Base-by-base conservation (phyloP, 2,329 filamentous ascomycete species). In the Thielaviopsis ethacetica region DNA sequence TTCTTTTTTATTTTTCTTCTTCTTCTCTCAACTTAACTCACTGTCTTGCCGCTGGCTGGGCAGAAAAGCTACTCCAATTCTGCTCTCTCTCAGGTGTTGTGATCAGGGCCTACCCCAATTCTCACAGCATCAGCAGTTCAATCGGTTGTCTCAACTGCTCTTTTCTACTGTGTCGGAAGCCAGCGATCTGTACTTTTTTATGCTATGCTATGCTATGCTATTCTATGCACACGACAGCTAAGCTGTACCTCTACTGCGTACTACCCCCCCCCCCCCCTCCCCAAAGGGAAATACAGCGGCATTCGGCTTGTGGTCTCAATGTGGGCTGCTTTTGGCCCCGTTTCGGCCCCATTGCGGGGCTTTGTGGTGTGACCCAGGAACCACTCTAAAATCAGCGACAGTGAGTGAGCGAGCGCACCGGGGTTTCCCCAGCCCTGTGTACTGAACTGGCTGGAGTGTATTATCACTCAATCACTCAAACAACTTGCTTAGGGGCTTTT, bases 321-420 rank as follows among this genome's bases (percentile, higher is more conserved):
- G 54, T 56, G 54, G 54, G 22, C 54, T 56, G 54, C 47, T 56
- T 49, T 56, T 24, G 22, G 22, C 13, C 54, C 41, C 44, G 54
- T 56, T 56, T 56, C 47, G 54, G 38, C 54, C 21, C 54, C 41
- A 56, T 50, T 56, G 54, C 38, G 54, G 54, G 54, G 21, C 19
- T 56, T 49, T 56, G 41, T 56, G 54, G 54, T 56, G 41, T 49
- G 54, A 56, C 47, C 9, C 38, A 21, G 19, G 26, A 22, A 26
- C 21, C 54, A 54, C 26, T 47, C 19, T 26, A 17, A 4, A 17
- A n/a, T n/a, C n/a, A n/a, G n/a, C n/a, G n/a, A 3, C 38, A 44
- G 2, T 26, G 6, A 26, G 6, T 26, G 3, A 26, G 24, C 24
- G 24, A 26, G 24, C 24, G 3, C 38, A n/a, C 38, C 13, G 15